A percentile compares a stretch with the other conserved stretches of the same genome.
Conservation (phyloP, 306 rosid species). For the Hylodesmum podocarpum region DNA sequence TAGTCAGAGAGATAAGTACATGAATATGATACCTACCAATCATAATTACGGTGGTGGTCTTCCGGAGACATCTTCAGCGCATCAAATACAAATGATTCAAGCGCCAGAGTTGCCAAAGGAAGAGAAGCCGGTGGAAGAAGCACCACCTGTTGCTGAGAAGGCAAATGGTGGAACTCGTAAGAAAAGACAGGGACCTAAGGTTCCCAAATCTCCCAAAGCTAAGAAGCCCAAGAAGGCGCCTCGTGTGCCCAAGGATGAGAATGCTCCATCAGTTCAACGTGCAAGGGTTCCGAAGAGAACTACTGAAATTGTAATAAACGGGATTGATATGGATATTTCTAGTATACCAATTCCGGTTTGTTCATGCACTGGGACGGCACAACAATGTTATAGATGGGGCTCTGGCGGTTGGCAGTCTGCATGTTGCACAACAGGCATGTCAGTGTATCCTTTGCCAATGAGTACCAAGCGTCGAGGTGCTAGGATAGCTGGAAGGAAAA, state of each 20-base stretch:
- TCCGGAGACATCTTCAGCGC: constrained; percentile 66
- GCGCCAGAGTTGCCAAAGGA: constrained; percentile 59
- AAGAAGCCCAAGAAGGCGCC: constrained; percentile 82
- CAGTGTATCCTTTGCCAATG: constrained; percentile 91
- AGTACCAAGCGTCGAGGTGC: constrained; percentile 97
- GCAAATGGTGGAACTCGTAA: constrained; percentile 45
- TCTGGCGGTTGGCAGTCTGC: constrained; percentile 99
- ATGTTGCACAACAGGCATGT: constrained; percentile 90
- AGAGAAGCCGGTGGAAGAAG: constrained; percentile 65
- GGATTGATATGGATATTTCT: constrained; percentile 80
- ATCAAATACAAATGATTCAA: constrained; percentile 65
- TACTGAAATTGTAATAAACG: constrained; percentile 79
- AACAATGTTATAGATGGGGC: constrained; percentile 97
- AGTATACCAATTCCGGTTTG: constrained; percentile 90
- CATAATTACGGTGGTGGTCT: constrained; percentile 50
- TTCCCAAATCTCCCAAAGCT: constrained; percentile 68
- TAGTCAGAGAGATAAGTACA: constrained; percentile 68
- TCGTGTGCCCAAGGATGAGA: constrained; percentile 58
- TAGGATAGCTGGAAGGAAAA: constrained; percentile 96
- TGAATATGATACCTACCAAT: constrained; percentile 71
- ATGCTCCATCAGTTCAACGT: constrained; percentile 55
- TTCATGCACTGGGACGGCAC: constrained; percentile 88
- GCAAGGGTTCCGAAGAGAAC: constrained; percentile 74
- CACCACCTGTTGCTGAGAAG: constrained; percentile 47
- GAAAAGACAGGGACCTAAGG: constrained; percentile 71